Conservation (phyloP, 805 yeast genomes). For the Maudiozyma serrabonitensis region DNA sequence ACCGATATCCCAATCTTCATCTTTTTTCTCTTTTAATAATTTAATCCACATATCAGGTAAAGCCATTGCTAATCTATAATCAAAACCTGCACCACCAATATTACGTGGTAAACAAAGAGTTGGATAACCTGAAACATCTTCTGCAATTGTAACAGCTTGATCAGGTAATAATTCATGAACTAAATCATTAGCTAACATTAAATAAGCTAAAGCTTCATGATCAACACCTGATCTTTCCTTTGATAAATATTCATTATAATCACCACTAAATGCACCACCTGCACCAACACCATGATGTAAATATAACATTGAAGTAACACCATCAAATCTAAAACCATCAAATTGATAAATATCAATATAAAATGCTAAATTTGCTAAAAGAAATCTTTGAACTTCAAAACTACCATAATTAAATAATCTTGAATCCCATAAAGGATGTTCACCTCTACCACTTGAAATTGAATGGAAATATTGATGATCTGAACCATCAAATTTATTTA, state of each 20-base stretch:
- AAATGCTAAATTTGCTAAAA: slow-evolving; percentile 74
- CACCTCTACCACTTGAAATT: slow-evolving; percentile 64
- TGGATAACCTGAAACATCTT: slow-evolving; percentile 97
- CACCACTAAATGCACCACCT: slow-evolving; percentile 77
- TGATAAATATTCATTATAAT: slow-evolving; percentile 82
- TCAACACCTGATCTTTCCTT: slow-evolving; percentile 62
- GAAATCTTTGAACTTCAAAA: slow-evolving; percentile 82
- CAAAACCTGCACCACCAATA: slow-evolving; percentile 87
- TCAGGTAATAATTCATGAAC: slow-evolving; percentile 45
- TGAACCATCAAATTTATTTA: slow-evolving; percentile 88
- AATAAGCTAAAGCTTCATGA: slow-evolving; percentile 73
- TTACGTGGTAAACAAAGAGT: slow-evolving; percentile 70
- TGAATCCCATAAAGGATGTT: slow-evolving; percentile 93
- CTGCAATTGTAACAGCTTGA: slow-evolving; percentile 73
- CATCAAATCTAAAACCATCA: slow-evolving; percentile 95
- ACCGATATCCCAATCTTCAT: slow-evolving; percentile 89
- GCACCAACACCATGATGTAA: slow-evolving; percentile 87
- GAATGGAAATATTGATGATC: slow-evolving; percentile 92
- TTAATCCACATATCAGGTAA: slow-evolving; percentile 99
- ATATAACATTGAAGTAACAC: slow-evolving; percentile 90
- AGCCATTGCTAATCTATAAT: slow-evolving; percentile 92
- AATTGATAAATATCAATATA: slow-evolving; percentile 75
- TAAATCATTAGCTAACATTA: slow-evolving; percentile 84
- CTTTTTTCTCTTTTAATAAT: slow-evolving; percentile 67
- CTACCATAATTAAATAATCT: slow-evolving; percentile 84